These are phyloP conservation scores for Daldinia bambusicola DNA, from an alignment of 495 filamentous ascomycete genomes.

Conservation along the genomic window DNA sequence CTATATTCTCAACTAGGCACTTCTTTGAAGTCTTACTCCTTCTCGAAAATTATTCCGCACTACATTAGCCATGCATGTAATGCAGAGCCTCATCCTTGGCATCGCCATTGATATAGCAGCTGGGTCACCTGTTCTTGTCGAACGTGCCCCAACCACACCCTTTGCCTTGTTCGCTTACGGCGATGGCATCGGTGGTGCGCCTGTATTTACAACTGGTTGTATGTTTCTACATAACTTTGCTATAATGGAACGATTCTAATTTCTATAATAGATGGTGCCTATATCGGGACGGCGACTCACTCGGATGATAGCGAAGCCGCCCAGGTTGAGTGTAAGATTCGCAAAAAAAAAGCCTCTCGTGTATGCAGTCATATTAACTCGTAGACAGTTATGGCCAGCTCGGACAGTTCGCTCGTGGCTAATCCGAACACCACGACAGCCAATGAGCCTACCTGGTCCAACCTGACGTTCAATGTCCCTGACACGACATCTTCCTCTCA, in stretches of 20 bases:
- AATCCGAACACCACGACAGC: constrained; percentile 44
- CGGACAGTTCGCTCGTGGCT: constrained; percentile 36
- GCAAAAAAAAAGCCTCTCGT: not conserved
- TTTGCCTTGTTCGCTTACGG: constrained; percentile 54
- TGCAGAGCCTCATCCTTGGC: constrained; percentile 33
- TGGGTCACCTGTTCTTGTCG: constrained; percentile 13
- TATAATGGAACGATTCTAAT: constrained; percentile 8
- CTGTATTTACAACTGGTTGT: constrained; percentile 52
- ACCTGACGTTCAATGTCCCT: constrained; percentile 44
- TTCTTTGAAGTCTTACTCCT: not conserved
- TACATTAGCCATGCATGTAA: constrained; percentile 17
- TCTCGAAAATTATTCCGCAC: not conserved
- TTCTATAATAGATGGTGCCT: constrained; percentile 34
- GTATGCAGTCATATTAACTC: constrained; percentile 13
- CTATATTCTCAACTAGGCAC: constrained; percentile 3
- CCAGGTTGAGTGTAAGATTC: constrained; percentile 33
- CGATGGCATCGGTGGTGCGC: constrained; percentile 48
- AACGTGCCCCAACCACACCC: constrained; percentile 9
- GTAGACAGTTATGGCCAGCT: constrained; percentile 16
- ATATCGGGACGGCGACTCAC: constrained; percentile 28
- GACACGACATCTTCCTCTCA: constrained; percentile 32
- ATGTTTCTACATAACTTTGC: not conserved
- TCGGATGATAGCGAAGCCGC: constrained; percentile 28
- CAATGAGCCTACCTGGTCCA: constrained; percentile 33
- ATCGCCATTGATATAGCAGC: constrained; percentile 19